Conservation (phyloP, 495 filamentous ascomycete species). For the Penicillium tannophilum region DNA sequence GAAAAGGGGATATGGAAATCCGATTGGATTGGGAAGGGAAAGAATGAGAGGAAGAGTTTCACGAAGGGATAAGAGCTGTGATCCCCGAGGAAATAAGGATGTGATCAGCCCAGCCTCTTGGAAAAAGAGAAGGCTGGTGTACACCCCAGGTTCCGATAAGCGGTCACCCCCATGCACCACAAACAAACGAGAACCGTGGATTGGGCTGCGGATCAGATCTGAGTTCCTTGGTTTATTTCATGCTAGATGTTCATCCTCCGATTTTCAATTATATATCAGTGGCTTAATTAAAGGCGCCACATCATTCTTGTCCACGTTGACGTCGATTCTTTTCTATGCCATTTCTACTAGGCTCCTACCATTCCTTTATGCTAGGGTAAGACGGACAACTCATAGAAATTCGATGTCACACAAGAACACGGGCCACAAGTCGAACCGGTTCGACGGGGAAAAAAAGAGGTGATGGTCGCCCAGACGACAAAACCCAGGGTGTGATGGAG, state of each 20-base stretch:
- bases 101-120: constrained; percentile 9
- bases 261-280: too few species aligned
- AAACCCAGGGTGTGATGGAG: constrained; percentile 14
- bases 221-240: not conserved
- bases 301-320: not conserved
- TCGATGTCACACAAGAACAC: constrained; percentile 2
- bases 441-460: constrained; percentile 9
- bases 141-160: not conserved
- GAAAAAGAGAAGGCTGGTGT: constrained; percentile 12
- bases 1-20: constrained; percentile 10
- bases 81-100: not conserved
- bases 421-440: constrained; percentile 8
- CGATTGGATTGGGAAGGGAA: constrained; percentile 15
- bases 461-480: constrained; percentile 31
- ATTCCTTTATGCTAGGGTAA: not conserved
- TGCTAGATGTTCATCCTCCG: too few species aligned
- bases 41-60: constrained; percentile 12
- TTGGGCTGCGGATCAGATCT: not conserved
- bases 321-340: not conserved
- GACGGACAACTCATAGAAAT: not conserved
- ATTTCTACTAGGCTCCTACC: too few species aligned
- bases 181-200: constrained; percentile 6
- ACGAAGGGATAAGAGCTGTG: constrained; percentile 9
- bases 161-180: not conserved
- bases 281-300: not conserved